phyloP scores from a whole-genome alignment of 306 rosid genomes.

The Fragaria vesca region DNA sequence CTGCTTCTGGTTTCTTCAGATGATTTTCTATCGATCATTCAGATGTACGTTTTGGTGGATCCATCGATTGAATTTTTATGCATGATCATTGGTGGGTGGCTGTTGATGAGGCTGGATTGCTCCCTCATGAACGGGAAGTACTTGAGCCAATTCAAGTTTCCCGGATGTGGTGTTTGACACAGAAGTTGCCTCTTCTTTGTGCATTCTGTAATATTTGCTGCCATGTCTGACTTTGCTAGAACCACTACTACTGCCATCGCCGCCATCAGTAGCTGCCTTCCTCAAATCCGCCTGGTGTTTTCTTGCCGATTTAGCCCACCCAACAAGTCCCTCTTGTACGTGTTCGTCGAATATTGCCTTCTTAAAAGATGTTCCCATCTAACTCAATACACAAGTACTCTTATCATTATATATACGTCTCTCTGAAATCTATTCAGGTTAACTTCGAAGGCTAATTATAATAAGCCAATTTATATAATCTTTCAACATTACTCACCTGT shows the following conservation, averaged over 20 bases:
- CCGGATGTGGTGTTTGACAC: background rate
- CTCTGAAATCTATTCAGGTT: background rate
- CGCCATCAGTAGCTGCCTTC: slow-evolving; percentile 2
- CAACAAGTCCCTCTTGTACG: slow-evolving; percentile 30
- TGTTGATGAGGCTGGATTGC: background rate
- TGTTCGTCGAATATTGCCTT: slow-evolving; percentile 31
- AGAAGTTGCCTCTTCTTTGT: background rate
- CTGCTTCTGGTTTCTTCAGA: too few species aligned
- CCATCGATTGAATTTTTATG: background rate
- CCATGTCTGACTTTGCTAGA: slow-evolving; percentile 14
- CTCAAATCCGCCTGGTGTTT: slow-evolving; percentile 16
- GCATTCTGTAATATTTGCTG: background rate
- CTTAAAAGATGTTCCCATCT: slow-evolving; percentile 42
- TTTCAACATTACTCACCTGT: slow-evolving; percentile 18
- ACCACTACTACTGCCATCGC: background rate
- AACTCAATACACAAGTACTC: background rate
- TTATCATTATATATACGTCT: background rate
- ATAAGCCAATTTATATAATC: background rate
- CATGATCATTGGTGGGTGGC: background rate
- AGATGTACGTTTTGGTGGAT: background rate
- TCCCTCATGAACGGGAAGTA: background rate
- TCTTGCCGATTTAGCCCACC: slow-evolving; percentile 30
- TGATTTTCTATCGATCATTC: too few species aligned
- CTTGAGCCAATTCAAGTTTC: slow-evolving; percentile 2
- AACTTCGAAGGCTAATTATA: too few species aligned